A percentile compares a stretch with the other conserved stretches of the same genome.
These are phyloP conservation scores for Linum tenue DNA, from an alignment of 345 rosid genomes.

Conservation along the genomic window DNA sequence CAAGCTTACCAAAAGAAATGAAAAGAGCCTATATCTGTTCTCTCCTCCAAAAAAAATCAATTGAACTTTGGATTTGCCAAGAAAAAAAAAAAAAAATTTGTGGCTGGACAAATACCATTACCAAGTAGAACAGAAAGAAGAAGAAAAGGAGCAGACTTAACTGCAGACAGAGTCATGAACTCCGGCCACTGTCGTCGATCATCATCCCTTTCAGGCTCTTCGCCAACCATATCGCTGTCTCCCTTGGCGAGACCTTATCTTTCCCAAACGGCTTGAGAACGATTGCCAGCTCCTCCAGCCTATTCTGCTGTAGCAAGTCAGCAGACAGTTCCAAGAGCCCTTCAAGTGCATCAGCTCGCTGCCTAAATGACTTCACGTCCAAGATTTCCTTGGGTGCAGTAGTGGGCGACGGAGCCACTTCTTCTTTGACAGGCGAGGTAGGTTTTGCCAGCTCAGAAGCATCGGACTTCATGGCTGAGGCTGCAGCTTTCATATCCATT, in stretches of 20 bases:
- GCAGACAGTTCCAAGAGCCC: conserved; percentile 91
- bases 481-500: conserved; percentile 30
- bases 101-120: not conserved
- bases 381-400: conserved; percentile 38
- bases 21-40: not conserved
- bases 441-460: conserved; percentile 32
- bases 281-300: conserved; percentile 87
- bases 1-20: too few species aligned
- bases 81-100: not conserved
- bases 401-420: conserved; percentile 35
- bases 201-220: conserved; percentile 93
- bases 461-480: conserved; percentile 29
- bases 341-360: conserved; percentile 97
- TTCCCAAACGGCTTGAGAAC: conserved; percentile 93
- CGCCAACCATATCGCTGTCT: conserved; percentile 97
- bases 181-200: conserved; percentile 63
- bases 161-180: conserved; percentile 22
- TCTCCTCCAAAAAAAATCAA: not conserved
- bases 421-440: conserved; percentile 32
- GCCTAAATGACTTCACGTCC: conserved; percentile 83
- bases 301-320: conserved; percentile 70
- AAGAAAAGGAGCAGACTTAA: not conserved
- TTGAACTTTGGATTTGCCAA: too few species aligned
- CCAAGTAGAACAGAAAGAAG: not conserved
- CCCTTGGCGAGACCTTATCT: conserved; percentile 93